These are phyloP conservation scores for Chrysosphaeria jannelii DNA, from an alignment of 2,329 filamentous ascomycete genomes.

Conservation along the genomic window DNA sequence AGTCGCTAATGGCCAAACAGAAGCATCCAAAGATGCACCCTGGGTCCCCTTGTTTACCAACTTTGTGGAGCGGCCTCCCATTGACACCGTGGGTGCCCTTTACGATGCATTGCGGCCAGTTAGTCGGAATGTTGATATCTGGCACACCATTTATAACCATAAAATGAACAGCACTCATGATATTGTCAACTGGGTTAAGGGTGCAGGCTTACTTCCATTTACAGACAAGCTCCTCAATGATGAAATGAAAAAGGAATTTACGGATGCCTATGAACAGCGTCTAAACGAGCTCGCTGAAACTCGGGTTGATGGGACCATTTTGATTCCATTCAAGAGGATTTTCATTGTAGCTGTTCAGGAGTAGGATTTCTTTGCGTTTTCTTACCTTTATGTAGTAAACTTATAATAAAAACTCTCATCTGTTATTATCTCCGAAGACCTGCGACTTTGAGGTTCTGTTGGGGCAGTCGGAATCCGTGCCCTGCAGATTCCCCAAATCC, in stretches of 20 bases:
- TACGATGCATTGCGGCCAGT: conserved; percentile 18
- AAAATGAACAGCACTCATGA: conserved; percentile 15
- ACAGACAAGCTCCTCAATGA: conserved; percentile 14
- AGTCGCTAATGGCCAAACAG: conserved; percentile 10
- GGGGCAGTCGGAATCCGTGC: too few relatives aligned
- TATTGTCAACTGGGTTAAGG: conserved; percentile 28
- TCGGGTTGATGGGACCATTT: conserved; percentile 19
- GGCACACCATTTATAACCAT: conserved; percentile 23
- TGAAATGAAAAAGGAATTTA: conserved; percentile 13
- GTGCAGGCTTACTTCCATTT: conserved; percentile 23
- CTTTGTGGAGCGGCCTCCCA: conserved; percentile 12
- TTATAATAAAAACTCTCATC: too few relatives aligned
- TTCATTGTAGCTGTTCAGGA: conserved; percentile 17
- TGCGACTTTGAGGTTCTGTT: too few relatives aligned
- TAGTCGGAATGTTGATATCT: conserved; percentile 16
- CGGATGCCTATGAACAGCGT: conserved; percentile 15
- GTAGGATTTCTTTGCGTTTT: too few relatives aligned
- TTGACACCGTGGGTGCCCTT: conserved; percentile 15
- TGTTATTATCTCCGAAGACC: too few relatives aligned
- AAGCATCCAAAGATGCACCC: conserved; percentile 3
- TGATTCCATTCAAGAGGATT: conserved; percentile 22
- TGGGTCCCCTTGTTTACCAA: conserved; percentile 5
- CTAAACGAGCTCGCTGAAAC: conserved; percentile 14
- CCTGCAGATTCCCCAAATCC: too few relatives aligned
- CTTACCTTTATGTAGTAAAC: too few relatives aligned